Evolutionary conservation across 2,329 filamentous ascomycete genomes (phyloP), one percentile per base, ranked within the genome.

Genomic region (Allantophomopsis lycopodina): DNA sequence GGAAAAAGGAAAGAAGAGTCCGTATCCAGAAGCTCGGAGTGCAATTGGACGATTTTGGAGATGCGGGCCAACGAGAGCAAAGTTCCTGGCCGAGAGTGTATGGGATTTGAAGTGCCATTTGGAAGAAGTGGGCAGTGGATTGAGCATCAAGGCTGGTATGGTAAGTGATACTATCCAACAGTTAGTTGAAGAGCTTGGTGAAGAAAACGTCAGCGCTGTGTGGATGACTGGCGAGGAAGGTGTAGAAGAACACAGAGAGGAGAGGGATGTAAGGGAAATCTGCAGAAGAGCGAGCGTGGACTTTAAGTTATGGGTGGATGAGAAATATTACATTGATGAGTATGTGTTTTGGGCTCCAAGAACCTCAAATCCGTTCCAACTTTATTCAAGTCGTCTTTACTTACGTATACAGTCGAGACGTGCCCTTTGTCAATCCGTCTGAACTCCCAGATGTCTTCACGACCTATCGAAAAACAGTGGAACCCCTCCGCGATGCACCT

Each of bases 281-380:
- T 77, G 80, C 40, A 58, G 68, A 16, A 55, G 66, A 11, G 58
- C 66, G 3, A 65, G 63, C 1, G 62, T 76, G 4, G 65, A 74
- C 2, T 83, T 85, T 54, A 71, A 72, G 53, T 42, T 76, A 1
- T 87, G 77, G 73, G 57, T 59, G 1, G 83, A 89, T 49, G 83
- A 87, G 56, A 89, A 88, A 54, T 88, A 83, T 48, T 78, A 78
- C 43, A 66, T 88, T 38, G 79, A 88, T 50, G 81, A 88, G 83
- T 88, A 62, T 59, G 80, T 71, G 17, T 12, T 7, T 3, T 3
- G 23, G 3, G 23, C 11, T 12, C 10, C 8, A 6, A 28, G 8
- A 28, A 4, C 13, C 15, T 38, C 49, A 54, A 42, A 56, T 2
- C 5, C 35, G 2, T 21, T 14, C 43, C 44, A 16, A 10, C 10